Evolutionary conservation across 1,284 basidiomycete genomes (phyloP).

Genomic region (Anthracocystis walkeri): DNA sequence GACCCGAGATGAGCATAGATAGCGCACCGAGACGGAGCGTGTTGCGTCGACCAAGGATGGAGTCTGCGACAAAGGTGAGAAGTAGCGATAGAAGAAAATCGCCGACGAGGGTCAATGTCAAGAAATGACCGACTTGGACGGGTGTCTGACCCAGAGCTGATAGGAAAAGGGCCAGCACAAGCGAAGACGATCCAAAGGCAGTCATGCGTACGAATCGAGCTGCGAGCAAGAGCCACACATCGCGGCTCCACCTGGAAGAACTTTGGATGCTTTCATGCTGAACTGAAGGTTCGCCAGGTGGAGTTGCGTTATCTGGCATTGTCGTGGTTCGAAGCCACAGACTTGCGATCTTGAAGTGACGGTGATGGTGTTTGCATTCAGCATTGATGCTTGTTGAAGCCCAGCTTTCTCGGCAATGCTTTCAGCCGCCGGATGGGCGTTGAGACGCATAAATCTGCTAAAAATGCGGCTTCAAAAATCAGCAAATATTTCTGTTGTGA

Average conservation of each 20-base stretch:
- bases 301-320: neutral
- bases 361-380: too few relatives aligned
- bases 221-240: slow-evolving; percentile 21
- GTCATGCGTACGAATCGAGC: slow-evolving; percentile 33
- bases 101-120: slow-evolving; percentile 21
- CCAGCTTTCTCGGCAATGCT: too few relatives aligned
- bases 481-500: too few relatives aligned
- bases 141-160: slow-evolving; percentile 16
- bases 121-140: slow-evolving; percentile 25
- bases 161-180: slow-evolving; percentile 28
- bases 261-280: neutral
- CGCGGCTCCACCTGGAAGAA: slow-evolving; percentile 6
- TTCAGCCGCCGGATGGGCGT: too few relatives aligned
- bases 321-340: neutral
- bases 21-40: slow-evolving; percentile 24
- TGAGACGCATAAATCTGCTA: too few relatives aligned
- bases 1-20: slow-evolving; percentile 27
- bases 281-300: neutral
- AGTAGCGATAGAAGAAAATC: slow-evolving; percentile 28
- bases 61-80: slow-evolving; percentile 29
- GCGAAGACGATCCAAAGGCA: slow-evolving; percentile 33
- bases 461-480: too few relatives aligned
- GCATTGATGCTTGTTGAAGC: too few relatives aligned
- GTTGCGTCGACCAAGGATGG: slow-evolving; percentile 26
- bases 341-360: too few relatives aligned